Percentiles rank a stretch among this genome's conserved stretches.
Evolutionary conservation across 805 yeast species (phyloP).

Genomic region (Cyberlindnera americana): DNA sequence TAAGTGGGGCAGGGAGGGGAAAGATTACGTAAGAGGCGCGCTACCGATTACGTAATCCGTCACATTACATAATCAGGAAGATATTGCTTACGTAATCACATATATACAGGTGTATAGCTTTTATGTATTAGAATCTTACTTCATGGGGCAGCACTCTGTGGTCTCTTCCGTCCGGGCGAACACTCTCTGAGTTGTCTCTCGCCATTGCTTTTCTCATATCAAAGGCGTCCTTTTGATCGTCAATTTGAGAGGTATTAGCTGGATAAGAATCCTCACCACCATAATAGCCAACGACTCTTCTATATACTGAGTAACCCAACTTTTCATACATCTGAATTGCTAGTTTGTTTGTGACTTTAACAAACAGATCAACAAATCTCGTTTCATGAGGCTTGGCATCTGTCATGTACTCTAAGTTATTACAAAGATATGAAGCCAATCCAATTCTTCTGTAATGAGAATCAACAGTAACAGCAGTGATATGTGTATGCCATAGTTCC

Average conservation of each 20-base stretch:
- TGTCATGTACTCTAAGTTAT: slow-evolving; percentile 67
- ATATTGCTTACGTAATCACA: too few relatives aligned
- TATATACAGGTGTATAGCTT: too few relatives aligned
- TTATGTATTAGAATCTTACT: slow-evolving; percentile 50
- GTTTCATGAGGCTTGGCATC: slow-evolving; percentile 77
- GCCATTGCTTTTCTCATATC: slow-evolving; percentile 73
- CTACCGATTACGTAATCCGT: too few relatives aligned
- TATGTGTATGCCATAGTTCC: slow-evolving; percentile 93
- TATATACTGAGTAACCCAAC: slow-evolving; percentile 76
- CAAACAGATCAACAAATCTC: slow-evolving; percentile 87
- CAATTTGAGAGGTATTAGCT: slow-evolving; percentile 28
- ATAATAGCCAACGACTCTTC: slow-evolving; percentile 89
- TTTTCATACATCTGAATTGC: slow-evolving; percentile 84
- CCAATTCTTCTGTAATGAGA: slow-evolving; percentile 82
- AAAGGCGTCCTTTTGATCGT: slow-evolving; percentile 81
- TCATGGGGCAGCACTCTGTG: slow-evolving; percentile 64
- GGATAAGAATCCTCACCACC: slow-evolving; percentile 48
- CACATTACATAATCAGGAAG: too few relatives aligned
- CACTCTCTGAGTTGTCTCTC: slow-evolving; percentile 51
- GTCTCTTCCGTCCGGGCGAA: slow-evolving; percentile 58
- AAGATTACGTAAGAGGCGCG: too few relatives aligned
- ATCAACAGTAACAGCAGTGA: slow-evolving; percentile 91
- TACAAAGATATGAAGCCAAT: slow-evolving; percentile 75
- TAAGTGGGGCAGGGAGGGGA: too few relatives aligned
- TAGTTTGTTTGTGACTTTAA: slow-evolving; percentile 74